phyloP scores from a whole-genome alignment of 2,329 filamentous ascomycete genomes.

The Aureobasidium melanogenum region DNA sequence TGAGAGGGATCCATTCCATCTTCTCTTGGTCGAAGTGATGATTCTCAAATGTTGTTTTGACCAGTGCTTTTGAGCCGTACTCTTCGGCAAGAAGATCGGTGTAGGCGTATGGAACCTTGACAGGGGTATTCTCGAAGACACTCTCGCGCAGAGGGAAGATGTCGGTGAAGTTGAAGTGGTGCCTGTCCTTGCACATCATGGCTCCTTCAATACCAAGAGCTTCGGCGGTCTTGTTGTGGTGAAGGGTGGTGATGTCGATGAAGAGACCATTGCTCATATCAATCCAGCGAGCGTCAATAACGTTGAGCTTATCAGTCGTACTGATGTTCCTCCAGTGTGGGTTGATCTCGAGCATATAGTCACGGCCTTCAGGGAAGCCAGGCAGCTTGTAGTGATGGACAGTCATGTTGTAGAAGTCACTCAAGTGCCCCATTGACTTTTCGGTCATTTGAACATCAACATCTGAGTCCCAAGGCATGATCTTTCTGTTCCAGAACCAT shows the following conservation, averaged over 20 bases:
- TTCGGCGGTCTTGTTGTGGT: conserved; percentile 35
- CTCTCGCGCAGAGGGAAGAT: conserved; percentile 50
- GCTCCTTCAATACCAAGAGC: conserved; percentile 31
- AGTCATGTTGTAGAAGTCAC: conserved; percentile 54
- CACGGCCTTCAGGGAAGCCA: conserved; percentile 19
- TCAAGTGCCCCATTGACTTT: conserved; percentile 46
- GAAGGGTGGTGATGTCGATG: conserved; percentile 52
- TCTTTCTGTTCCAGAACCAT: conserved; percentile 55
- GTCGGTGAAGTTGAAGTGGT: conserved; percentile 44
- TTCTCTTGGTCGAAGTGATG: conserved; percentile 31
- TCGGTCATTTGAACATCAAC: conserved; percentile 52
- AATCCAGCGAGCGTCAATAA: conserved; percentile 55
- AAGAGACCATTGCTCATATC: conserved; percentile 51
- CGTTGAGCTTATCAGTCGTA: conserved; percentile 41
- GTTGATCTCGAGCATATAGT: conserved; percentile 52
- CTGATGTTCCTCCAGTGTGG: conserved; percentile 42
- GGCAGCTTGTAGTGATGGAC: conserved; percentile 37
- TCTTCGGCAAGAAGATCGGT: conserved; percentile 45
- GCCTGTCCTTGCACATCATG: conserved; percentile 50
- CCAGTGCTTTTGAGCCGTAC: conserved; percentile 44
- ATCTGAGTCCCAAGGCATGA: conserved; percentile 55
- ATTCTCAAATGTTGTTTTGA: conserved; percentile 36
- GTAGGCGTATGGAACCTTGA: conserved; percentile 50
- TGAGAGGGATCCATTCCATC: conserved; percentile 23
- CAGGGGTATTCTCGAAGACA: conserved; percentile 44